Base-by-base conservation (phyloP, 2,329 filamentous ascomycete genomes). In the Fusarium xyrophilum region DNA sequence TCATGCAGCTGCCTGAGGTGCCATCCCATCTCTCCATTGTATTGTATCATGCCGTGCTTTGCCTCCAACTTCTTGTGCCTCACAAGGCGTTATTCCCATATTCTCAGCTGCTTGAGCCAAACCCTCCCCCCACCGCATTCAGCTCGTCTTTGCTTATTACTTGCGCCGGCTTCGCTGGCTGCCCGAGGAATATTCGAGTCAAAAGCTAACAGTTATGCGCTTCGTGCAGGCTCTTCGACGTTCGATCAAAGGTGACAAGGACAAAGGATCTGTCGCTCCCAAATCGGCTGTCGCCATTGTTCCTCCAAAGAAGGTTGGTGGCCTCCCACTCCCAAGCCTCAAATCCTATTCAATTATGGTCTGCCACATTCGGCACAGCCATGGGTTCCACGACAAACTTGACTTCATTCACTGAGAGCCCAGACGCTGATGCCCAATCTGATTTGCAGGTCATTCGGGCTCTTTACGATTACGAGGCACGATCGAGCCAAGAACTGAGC, bases 221-320 rank as follows among this genome's bases (percentile, higher is more conserved):
- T 73, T 80, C 40, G 70, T 84, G 48, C 82, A 93, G 91, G 90
- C 90, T 78, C 87, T 97, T 80, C 88, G 93, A 79, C 88, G 93
- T 82, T 97, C 93, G 67, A 91, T 97, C 81, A 97, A 97, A 83
- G 91, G 92, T 79, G 93, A 96, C 73, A 96, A 93, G 84, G 89
- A 90, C 78, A 88, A 88, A 70, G 91, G 92, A 76, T 86, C 91
- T 60, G 91, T 97, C 72, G 89, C 90, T 19, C 90, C 91, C 68
- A 97, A 97, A 79, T 91, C 93, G 58, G 91, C 93, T 40, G 88
- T 95, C 70, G 93, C 93, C 54, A 97, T 97, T 76, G 88, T 96
- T 28, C 93, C 94, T 55, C 94, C 94, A 3, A 97, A 97, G 81
- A 97, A 97, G 89, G 93, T 96, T 79, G 83, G 83, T 75, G 65